A percentile compares a stretch with the other conserved stretches of the same genome.
Evolutionary conservation across 306 rosid genomes (phyloP).

Genomic region (Cucurbita argyrosperma): DNA sequence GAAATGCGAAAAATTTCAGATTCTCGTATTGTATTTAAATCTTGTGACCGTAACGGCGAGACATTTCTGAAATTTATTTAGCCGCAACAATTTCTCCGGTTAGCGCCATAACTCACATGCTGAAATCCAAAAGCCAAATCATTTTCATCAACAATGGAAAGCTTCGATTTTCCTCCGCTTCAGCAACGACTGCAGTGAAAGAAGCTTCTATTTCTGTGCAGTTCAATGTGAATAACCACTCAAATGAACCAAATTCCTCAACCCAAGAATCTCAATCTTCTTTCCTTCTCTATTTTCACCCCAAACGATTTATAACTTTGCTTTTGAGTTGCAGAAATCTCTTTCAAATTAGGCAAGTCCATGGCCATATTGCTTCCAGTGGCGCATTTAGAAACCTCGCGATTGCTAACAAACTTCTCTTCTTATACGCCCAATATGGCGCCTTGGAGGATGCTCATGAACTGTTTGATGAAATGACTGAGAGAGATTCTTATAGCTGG

Average conservation of each 20-base stretch:
- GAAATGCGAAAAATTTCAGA: no score
- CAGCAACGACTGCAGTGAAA: neutral
- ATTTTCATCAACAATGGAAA: neutral
- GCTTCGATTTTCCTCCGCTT: conserved; percentile 2
- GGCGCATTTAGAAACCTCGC: conserved; percentile 33
- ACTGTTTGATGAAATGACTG: conserved; percentile 34
- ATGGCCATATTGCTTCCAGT: conserved; percentile 22
- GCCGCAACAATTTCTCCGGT: neutral
- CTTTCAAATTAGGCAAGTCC: conserved; percentile 44
- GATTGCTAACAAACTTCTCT: conserved; percentile 61
- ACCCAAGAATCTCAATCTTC: conserved; percentile 4
- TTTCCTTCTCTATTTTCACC: conserved; percentile 15
- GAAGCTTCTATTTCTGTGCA: neutral
- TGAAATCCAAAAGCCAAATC: conserved; percentile 7
- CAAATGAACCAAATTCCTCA: neutral
- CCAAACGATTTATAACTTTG: conserved; percentile 19
- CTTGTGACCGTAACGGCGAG: no score
- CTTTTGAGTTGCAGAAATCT: conserved; percentile 32
- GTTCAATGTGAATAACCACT: neutral
- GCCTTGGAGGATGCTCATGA: conserved; percentile 28
- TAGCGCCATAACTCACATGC: neutral
- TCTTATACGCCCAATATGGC: conserved; percentile 27
- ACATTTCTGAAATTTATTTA: neutral
- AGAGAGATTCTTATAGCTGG: conserved; percentile 42
- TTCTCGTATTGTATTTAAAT: no score